phyloP scores from a whole-genome alignment of 2,329 filamentous ascomycete genomes.

The Phialocephala subalpina region DNA sequence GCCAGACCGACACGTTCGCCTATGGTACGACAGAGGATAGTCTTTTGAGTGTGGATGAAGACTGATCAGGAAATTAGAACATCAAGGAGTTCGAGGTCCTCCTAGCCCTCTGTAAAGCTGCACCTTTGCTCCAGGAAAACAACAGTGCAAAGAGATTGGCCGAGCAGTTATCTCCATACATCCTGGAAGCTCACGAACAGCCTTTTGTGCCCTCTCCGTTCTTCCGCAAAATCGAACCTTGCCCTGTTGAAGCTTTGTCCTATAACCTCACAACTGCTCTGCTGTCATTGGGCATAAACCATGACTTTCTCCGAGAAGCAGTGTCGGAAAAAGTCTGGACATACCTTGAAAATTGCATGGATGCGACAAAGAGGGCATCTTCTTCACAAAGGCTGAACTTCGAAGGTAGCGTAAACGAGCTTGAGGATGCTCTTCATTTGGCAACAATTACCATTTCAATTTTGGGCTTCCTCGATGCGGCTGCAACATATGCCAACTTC shows the following conservation, averaged over 20 bases:
- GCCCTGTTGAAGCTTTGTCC: slow-evolving; percentile 86
- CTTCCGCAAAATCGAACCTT: slow-evolving; percentile 83
- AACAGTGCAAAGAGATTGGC: slow-evolving; percentile 81
- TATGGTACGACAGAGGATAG: slow-evolving; percentile 57
- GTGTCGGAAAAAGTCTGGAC: slow-evolving; percentile 72
- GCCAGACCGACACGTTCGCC: slow-evolving; percentile 61
- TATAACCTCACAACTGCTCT: slow-evolving; percentile 82
- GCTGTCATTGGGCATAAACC: slow-evolving; percentile 79
- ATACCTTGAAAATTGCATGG: slow-evolving; percentile 76
- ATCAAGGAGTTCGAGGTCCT: slow-evolving; percentile 92
- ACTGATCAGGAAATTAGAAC: slow-evolving; percentile 60
- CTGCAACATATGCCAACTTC: slow-evolving; percentile 79
- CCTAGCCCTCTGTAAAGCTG: slow-evolving; percentile 89
- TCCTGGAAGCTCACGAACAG: slow-evolving; percentile 85
- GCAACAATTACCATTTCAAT: slow-evolving; percentile 84
- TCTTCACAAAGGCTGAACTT: slow-evolving; percentile 62
- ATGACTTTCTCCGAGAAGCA: slow-evolving; percentile 71
- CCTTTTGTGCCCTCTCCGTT: slow-evolving; percentile 81
- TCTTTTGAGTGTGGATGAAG: slow-evolving; percentile 1
- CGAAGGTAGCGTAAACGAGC: slow-evolving; percentile 54
- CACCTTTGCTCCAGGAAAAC: slow-evolving; percentile 73
- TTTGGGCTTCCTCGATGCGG: slow-evolving; percentile 88
- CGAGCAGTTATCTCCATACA: slow-evolving; percentile 82
- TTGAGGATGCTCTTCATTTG: slow-evolving; percentile 72
- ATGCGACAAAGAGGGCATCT: slow-evolving; percentile 63